A percentile compares a stretch with the other conserved stretches of the same genome.
phyloP scores from a whole-genome alignment of 208 protist species.

The Trypanosoma avium region DNA sequence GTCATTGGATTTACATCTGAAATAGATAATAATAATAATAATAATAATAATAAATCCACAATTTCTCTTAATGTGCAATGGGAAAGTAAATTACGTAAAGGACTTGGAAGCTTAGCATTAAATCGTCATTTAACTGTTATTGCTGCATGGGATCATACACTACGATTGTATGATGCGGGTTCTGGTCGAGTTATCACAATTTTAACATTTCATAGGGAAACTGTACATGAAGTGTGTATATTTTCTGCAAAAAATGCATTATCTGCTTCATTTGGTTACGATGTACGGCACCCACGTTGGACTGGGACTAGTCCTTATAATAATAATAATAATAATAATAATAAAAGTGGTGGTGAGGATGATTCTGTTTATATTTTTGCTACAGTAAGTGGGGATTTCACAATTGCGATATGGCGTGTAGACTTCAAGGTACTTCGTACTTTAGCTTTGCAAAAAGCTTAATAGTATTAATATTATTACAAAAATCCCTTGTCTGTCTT shows the following conservation, averaged over 20 bases:
- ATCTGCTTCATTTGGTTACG: conserved; percentile 64
- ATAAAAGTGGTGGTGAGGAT: conserved; percentile 4
- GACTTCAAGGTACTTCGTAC: conserved; percentile 51
- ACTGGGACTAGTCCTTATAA: conserved; percentile 13
- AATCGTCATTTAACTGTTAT: conserved; percentile 53
- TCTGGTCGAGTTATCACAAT: conserved; percentile 56
- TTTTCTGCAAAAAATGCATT: conserved; percentile 18
- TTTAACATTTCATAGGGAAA: conserved; percentile 51
- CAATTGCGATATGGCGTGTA: conserved; percentile 70
- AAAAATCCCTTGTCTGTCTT: not conserved
- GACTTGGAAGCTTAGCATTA: conserved; percentile 55
- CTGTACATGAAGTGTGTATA: conserved; percentile 60
- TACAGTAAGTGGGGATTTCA: conserved; percentile 61
- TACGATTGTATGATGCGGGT: conserved; percentile 58
- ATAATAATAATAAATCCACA: not conserved
- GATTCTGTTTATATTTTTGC: conserved; percentile 63
- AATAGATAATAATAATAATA: not conserved
- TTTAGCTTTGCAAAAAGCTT: not conserved
- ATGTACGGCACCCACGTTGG: conserved; percentile 47
- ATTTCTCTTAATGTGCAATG: conserved; percentile 44
- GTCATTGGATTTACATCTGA: not conserved
- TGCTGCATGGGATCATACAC: conserved; percentile 74
- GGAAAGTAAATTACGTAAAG: conserved; percentile 50
- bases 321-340: not conserved
- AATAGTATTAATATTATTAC: not conserved